A percentile compares a stretch with the other conserved stretches of the same genome.
phyloP scores from a whole-genome alignment of 345 rosid genomes.

The Populus ilicifolia region DNA sequence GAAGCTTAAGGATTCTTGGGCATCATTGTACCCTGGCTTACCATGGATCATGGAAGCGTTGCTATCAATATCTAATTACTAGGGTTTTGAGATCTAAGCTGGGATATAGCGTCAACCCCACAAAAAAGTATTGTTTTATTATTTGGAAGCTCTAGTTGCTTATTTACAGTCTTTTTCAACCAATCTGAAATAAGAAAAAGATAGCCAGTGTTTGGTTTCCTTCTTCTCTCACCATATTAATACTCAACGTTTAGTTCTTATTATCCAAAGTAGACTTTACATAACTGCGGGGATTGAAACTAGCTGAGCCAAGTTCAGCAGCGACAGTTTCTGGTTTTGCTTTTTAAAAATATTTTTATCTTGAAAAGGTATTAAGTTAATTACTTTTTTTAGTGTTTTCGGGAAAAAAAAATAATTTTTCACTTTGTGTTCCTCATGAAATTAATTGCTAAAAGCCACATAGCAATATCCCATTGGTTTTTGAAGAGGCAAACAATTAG shows the following conservation, averaged over 20 bases:
- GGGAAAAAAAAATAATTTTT: too few relatives aligned
- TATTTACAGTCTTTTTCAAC: constrained; percentile 12
- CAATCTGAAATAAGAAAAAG: constrained; percentile 5
- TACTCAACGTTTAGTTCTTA: not conserved
- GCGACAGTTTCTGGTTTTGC: too few relatives aligned
- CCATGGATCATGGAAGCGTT: constrained; percentile 70
- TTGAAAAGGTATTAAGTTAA: too few relatives aligned
- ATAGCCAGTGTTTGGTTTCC: too few relatives aligned
- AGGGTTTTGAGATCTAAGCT: constrained; percentile 52
- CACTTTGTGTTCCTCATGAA: not conserved
- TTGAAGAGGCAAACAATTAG: constrained; percentile 4
- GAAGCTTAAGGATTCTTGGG: constrained; percentile 30
- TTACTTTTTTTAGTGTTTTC: too few relatives aligned
- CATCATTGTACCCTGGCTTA: constrained; percentile 54
- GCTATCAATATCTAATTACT: constrained; percentile 56
- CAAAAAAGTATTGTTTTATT: constrained; percentile 17
- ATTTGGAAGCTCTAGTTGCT: constrained; percentile 18
- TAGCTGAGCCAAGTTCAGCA: not conserved
- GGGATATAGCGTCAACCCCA: constrained; percentile 31
- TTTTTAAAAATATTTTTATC: too few relatives aligned
- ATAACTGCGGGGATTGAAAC: not conserved
- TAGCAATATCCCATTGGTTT: not conserved
- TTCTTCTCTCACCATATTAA: not conserved
- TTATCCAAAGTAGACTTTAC: not conserved
- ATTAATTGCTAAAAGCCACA: not conserved